Base-by-base conservation (phyloP, 1,284 basidiomycete species). In the Trichosporon sp. region DNA sequence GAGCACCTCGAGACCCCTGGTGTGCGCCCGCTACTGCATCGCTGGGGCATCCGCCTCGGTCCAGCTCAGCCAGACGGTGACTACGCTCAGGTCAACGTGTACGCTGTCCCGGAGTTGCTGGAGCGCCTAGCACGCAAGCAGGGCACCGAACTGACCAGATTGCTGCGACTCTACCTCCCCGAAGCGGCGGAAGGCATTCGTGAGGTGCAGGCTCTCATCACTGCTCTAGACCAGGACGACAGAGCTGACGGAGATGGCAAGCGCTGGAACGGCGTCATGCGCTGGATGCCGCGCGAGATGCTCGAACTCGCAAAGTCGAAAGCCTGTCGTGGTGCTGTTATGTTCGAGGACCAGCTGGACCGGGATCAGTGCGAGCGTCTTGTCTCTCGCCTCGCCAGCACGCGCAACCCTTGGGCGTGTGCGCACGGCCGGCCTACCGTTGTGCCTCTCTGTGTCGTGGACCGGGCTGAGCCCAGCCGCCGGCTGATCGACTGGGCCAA, bases 301-400 rank as follows among this genome's bases (percentile, higher is more conserved):
- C 79, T 94, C 12, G 91, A 94, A 60, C 83, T 98, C 70, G 86
- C 93, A 70, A 95, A 96, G 81, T 95, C 93, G 5, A 94, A 93
- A 81, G 95, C 95, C 13, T 98, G 95, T 77, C 86, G 95, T 84
- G 93, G 92, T 63, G 93, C 95, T 0, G 92, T 97, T 81, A 98
- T 98, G 95, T 98, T 98, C 86, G 95, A 94, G 75, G 95, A 98
- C 79, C 71, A 85, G 0, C 85, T 98, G 63, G 87, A 85, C 18
- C 67, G 82, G 2, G 85, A 87, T 38, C 92, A 96, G 77, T 92
- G 92, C 79, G 79, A 86, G 73, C 85, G 86, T 32, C 86, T 98
- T 47, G 84, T 98, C 42, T 74, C 77, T 6, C 86, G 89, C 73
- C 85, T 98, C 25, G 86, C 89, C 3, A 78, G 86, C 69, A 92